phyloP scores from a whole-genome alignment of 305 asterid genomes.

The Fraxinus sp. region DNA sequence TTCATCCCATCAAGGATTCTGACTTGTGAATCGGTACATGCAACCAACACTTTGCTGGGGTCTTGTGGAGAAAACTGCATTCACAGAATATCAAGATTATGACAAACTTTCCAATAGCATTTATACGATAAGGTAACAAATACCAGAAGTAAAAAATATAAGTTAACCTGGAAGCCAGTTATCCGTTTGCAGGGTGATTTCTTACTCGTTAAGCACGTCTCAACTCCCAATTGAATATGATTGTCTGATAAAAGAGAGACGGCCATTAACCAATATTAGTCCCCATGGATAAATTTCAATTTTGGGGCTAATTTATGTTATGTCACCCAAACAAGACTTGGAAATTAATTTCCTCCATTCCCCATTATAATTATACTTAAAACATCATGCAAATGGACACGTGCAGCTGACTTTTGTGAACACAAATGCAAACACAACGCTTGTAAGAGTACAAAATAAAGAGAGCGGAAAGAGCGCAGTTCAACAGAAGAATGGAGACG shows the following conservation, averaged over 20 bases:
- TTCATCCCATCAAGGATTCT: conserved; percentile 56
- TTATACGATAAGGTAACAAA: background rate
- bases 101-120: background rate
- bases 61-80: conserved; percentile 81
- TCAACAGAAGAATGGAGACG: background rate
- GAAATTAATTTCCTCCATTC: background rate
- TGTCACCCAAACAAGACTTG: background rate
- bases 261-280: conserved; percentile 9
- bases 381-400: background rate
- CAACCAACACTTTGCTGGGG: conserved; percentile 65
- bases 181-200: conserved; percentile 77
- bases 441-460: background rate
- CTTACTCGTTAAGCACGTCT: conserved; percentile 59
- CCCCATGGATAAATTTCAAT: background rate
- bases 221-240: conserved; percentile 59
- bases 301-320: background rate
- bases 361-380: background rate
- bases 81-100: background rate
- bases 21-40: conserved; percentile 78
- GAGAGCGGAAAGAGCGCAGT: background rate
- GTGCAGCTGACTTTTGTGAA: background rate
- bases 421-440: background rate
- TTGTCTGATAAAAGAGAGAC: conserved; percentile 48
- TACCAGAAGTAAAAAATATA: background rate
- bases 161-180: conserved; percentile 83